A percentile compares a stretch with the other conserved stretches of the same genome.
Conservation (phyloP, 306 rosid genomes). For the Acacia confusa region DNA sequence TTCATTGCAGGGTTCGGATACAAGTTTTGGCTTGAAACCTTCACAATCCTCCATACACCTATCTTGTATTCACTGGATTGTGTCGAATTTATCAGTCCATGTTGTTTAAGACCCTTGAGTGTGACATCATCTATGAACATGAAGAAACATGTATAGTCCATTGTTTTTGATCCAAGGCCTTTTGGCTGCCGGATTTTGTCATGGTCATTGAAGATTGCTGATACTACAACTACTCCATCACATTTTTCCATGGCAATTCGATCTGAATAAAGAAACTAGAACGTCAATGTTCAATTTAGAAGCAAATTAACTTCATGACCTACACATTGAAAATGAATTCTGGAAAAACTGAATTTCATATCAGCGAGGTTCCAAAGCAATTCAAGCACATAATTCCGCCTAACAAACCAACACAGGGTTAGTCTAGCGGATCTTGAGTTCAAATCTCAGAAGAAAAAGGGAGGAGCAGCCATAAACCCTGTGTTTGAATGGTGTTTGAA, state of each 20-base stretch:
- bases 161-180: conserved; percentile 73
- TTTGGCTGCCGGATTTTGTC: conserved; percentile 89
- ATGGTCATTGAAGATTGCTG: conserved; percentile 91
- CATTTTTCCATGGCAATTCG: conserved; percentile 69
- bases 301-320: background rate
- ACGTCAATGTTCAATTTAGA: background rate
- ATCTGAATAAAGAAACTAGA: conserved; percentile 45
- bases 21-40: conserved; percentile 49
- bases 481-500: too few species aligned
- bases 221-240: conserved; percentile 78
- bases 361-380: background rate
- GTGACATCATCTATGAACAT: conserved; percentile 79
- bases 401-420: background rate
- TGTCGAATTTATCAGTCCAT: conserved; percentile 48
- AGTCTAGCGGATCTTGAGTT: too few species aligned
- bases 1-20: conserved; percentile 89
- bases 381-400: background rate
- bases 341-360: background rate
- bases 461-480: too few species aligned
- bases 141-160: conserved; percentile 60
- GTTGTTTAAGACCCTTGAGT: conserved; percentile 51
- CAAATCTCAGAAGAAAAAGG: too few species aligned
- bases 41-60: conserved; percentile 81
- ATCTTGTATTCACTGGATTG: conserved; percentile 44
- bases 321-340: background rate